phyloP scores from a whole-genome alignment of 371 early-diverging fungal genomes.

The Lichtheimia corymbifera region DNA sequence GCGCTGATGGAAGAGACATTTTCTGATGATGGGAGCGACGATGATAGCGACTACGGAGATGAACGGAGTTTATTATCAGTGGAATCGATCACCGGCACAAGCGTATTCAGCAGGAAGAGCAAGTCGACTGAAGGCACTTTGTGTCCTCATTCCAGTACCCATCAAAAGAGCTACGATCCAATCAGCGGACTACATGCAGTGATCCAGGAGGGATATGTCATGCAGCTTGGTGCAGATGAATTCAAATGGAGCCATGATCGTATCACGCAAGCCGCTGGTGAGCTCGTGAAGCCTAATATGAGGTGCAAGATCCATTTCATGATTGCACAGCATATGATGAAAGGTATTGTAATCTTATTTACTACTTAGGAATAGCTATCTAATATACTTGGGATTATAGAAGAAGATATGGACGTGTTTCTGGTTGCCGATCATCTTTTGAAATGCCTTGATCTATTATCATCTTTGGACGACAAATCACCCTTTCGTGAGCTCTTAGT shows the following conservation, averaged over 20 bases:
- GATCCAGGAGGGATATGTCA: conserved; percentile 46
- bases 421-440: conserved; percentile 41
- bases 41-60: not conserved
- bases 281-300: conserved; percentile 30
- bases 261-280: conserved; percentile 49
- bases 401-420: conserved; percentile 26
- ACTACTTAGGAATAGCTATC: not conserved
- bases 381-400: not conserved
- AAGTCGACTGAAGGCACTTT: too few species aligned
- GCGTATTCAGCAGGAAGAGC: not conserved
- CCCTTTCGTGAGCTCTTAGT: conserved; percentile 28
- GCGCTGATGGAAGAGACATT: conserved; percentile 34
- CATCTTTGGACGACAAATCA: conserved; percentile 19
- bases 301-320: conserved; percentile 39
- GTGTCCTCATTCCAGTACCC: too few species aligned
- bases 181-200: conserved; percentile 48
- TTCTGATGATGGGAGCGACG: not conserved
- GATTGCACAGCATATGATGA: conserved; percentile 34
- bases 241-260: conserved; percentile 52
- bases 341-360: not conserved
- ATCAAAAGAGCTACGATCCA: conserved; percentile 16
- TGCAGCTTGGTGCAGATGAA: conserved; percentile 40
- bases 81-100: not conserved
- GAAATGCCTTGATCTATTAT: conserved; percentile 29
- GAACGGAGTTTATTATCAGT: not conserved